Conservation (phyloP, 2,329 filamentous ascomycete genomes). For the Chrysoporthe puriensis region DNA sequence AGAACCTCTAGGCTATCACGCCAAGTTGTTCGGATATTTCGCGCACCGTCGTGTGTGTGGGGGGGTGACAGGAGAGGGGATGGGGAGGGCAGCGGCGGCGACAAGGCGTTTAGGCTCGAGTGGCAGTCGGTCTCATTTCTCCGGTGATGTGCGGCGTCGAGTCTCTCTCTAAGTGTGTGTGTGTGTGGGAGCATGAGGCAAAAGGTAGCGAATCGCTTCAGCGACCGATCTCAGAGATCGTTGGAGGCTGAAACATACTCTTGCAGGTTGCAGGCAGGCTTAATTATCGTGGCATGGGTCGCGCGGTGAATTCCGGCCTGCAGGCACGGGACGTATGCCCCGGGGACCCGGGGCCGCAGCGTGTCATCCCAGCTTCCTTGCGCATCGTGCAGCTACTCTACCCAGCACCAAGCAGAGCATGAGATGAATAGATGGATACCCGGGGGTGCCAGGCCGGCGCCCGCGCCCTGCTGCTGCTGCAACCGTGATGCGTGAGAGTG, state of each 20-base stretch:
- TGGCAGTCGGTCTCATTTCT: neutral
- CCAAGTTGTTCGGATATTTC: neutral
- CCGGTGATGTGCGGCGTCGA: neutral
- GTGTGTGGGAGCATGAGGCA: neutral
- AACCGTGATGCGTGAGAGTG: too few relatives aligned
- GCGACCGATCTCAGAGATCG: neutral
- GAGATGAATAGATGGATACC: too few relatives aligned
- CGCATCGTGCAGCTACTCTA: too few relatives aligned
- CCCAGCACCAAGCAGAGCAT: neutral
- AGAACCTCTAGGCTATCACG: slow-evolving; percentile 32
- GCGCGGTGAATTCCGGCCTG: neutral
- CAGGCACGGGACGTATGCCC: neutral
- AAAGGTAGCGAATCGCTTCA: slow-evolving; percentile 1
- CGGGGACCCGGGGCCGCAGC: neutral
- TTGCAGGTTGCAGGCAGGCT: slow-evolving; percentile 3
- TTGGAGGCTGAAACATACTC: slow-evolving; percentile 1
- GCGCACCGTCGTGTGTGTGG: neutral
- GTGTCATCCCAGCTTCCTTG: too few relatives aligned
- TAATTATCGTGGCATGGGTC: neutral
- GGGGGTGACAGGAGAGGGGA: neutral
- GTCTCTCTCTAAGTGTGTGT: neutral
- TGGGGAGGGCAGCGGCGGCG: neutral
- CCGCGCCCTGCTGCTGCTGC: too few relatives aligned
- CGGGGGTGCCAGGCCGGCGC: too few relatives aligned
- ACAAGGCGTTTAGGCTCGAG: too few relatives aligned